These are phyloP conservation scores for Saccharomycopsis hybrid DNA, from an alignment of 1,139 yeast species.

Conservation along the genomic window DNA sequence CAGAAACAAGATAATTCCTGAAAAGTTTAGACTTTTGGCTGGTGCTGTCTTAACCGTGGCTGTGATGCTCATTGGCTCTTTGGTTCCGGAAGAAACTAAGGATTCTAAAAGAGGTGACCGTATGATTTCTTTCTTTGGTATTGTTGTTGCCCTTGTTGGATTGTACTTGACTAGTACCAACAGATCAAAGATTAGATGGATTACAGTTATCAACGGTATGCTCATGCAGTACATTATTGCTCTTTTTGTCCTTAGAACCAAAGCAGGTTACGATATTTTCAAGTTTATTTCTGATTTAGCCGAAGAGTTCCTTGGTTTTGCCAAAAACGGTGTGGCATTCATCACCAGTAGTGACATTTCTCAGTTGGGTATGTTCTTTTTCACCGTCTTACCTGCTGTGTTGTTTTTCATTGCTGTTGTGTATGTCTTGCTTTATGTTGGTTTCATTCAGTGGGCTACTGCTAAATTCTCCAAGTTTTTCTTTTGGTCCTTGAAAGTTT, in stretches of 20 bases:
- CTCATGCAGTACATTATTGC: constrained; percentile 59
- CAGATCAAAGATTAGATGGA: constrained; percentile 47
- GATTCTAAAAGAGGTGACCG: constrained; percentile 47
- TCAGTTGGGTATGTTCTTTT: constrained; percentile 43
- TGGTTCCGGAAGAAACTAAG: constrained; percentile 46
- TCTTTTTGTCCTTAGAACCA: constrained; percentile 55
- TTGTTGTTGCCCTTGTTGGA: constrained; percentile 41
- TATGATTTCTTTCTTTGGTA: constrained; percentile 55
- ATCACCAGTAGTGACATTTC: constrained; percentile 41
- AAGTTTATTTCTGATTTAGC: constrained; percentile 57
- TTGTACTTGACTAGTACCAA: constrained; percentile 44
- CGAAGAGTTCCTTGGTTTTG: constrained; percentile 53
- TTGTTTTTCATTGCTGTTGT: constrained; percentile 60
- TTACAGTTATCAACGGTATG: constrained; percentile 57
- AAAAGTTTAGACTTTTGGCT: constrained; percentile 37
- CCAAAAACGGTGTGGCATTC: constrained; percentile 59
- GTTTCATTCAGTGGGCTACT: constrained; percentile 56
- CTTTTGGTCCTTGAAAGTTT: constrained; percentile 55
- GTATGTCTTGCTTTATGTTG: constrained; percentile 57
- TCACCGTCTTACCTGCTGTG: constrained; percentile 56
- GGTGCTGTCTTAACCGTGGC: constrained; percentile 44
- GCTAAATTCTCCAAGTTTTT: constrained; percentile 54
- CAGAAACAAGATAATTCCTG: constrained; percentile 36
- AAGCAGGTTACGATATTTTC: constrained; percentile 57
- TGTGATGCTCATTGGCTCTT: constrained; percentile 48